Base-by-base conservation (phyloP, 495 filamentous ascomycete species). In the Amphirosellinia nigrospora region DNA sequence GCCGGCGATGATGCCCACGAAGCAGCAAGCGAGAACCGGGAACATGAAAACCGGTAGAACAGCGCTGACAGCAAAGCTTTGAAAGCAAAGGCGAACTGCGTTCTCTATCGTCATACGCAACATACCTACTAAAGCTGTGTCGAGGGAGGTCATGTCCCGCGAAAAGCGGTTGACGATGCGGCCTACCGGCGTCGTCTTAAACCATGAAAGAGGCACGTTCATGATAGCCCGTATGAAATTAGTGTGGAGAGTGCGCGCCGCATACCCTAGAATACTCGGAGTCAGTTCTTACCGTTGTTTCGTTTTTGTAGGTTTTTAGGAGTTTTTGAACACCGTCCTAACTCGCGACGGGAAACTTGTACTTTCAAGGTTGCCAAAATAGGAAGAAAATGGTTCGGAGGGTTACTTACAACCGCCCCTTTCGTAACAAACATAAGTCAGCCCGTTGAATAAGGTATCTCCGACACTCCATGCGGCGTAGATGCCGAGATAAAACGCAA, bases 91-190 rank as follows among this genome's bases (percentile, higher is more conserved):
- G 21, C 78, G 75, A 16, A 81, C 71, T 7, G 75, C 70, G 46
- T 69, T 79, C 58, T 85, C 83, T 19, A 85, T 71, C 10, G 79
- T 78, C 66, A 76, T 72, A 5, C 79, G 77, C 3, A 86, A 73
- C 77, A 82, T 79, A 9, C 79, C 76, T 4, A 79, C 77, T 11
- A 86, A 50, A 9, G 38, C 13, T 4, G 65, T 78, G 52, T 83
- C 80, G 26, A 87, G 75, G 0, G 81, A 82, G 39, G 80, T 77
- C 53, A 88, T 74, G 72, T 89, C 88, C 16, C 83, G 79, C 4
- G 84, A 82, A 64, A 90, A 86, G 23, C 88, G 81, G 70, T 89
- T 88, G 41, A 87, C 79, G 52, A 89, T 83, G n/a, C 84, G 79
- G 2, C 88, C 88, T 10, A 86, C 67, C 0, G 88, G 86, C 15